Base-by-base conservation (phyloP, 306 rosid species). In the Begonia masoniana region DNA sequence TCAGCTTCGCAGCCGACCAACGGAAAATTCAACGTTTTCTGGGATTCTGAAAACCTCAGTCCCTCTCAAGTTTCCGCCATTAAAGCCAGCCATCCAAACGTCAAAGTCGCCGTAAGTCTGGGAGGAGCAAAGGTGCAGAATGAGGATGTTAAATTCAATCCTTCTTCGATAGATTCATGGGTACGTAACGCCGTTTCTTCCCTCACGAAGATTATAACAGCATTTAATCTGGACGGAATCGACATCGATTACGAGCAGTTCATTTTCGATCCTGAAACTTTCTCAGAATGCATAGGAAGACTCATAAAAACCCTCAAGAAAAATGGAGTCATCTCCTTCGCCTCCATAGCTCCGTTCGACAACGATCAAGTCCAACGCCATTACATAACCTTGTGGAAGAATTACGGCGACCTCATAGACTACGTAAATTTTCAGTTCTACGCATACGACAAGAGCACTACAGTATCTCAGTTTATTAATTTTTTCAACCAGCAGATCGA, bases 351-450 rank as follows among this genome's bases (percentile, higher is more conserved):
- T 59, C 94, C 95, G 0, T 88, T 79, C 13, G 92, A 73, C 14
- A 62, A 81, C 0, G 68, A 72, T 10, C 61, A 81, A 31, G 92
- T 88, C 51, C 96, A 88, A 26, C 63, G 58, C 15, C 86, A 79
- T 21, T 88, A 84, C 68, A 15, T 68, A 68, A 80, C 88, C 4
- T 26, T 84, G 64, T 88, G 96, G 96, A 81, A 65, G 36, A 81
- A 50, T 13, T 77, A 84, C 6, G 80, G 94, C 0, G 39, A 65
- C 23, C 24, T 79, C 50, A 84, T 88, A 24, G 95, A 88, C 52
- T 88, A 81, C 46, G 94, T 88, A 6, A 88, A 84, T 5, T 88
- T 88, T 58, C 96, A 88, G 24, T 84, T 88, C 50, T 88, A 88
- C 21, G 94, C 96, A 1, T 88, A 84, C 45, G 88, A 75, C 14